Percentiles rank a stretch among this genome's conserved stretches.
These are phyloP conservation scores for Rhodomyrtus psidioides DNA, from an alignment of 441 rosid genomes.

Conservation along the genomic window DNA sequence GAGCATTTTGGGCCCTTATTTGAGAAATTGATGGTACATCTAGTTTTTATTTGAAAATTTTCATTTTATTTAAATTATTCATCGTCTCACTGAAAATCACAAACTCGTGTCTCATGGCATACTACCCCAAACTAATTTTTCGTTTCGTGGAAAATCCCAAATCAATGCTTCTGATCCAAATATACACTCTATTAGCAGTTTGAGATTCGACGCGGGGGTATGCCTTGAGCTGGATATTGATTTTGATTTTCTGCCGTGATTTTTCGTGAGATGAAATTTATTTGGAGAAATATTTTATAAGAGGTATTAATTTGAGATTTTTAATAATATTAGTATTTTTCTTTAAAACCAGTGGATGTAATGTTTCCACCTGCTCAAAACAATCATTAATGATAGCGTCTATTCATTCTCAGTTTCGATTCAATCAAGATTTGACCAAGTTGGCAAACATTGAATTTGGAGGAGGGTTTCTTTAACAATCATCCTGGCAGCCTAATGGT, in stretches of 20 bases:
- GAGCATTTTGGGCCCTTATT: no score
- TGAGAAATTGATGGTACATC: no score
- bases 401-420: not conserved
- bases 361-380: not conserved
- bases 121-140: not conserved
- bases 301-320: not conserved
- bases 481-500: not conserved
- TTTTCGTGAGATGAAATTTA: not conserved
- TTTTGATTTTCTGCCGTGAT: not conserved
- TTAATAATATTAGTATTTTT: not conserved
- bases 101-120: not conserved
- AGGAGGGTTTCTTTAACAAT: not conserved
- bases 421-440: not conserved
- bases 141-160: not conserved
- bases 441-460: not conserved
- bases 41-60: fast-evolving
- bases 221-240: no score
- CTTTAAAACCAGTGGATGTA: no score
- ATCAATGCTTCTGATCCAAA: fast-evolving
- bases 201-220: not conserved
- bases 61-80: not conserved
- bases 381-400: not conserved
- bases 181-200: not conserved
- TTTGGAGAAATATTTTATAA: not conserved
- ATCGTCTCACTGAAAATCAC: not conserved